Evolutionary conservation across 2,329 filamentous ascomycete species (phyloP).

Genomic region (Dryadomyces quercus-mongolicae): DNA sequence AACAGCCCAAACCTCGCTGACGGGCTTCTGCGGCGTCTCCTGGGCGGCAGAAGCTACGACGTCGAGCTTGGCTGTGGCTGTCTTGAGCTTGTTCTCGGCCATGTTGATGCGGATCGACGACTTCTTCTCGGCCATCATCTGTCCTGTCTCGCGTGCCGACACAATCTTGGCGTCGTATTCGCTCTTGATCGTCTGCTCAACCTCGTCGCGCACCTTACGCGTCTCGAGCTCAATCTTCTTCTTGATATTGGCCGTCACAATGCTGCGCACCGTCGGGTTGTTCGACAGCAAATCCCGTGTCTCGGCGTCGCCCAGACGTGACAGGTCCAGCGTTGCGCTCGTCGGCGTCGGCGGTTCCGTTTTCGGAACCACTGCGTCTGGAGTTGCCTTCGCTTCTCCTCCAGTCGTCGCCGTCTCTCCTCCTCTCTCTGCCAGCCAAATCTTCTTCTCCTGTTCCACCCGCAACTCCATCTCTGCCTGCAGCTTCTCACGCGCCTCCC

Average conservation of each 20-base stretch:
- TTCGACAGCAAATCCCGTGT: constrained; percentile 44
- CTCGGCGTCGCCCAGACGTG: constrained; percentile 39
- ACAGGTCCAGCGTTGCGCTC: constrained; percentile 25
- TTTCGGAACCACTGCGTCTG: constrained; percentile 5
- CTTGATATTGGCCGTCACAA: constrained; percentile 51
- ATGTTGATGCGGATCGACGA: constrained; percentile 65
- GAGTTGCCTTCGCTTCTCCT: not conserved
- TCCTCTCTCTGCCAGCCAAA: constrained; percentile 43
- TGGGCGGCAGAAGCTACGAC: constrained; percentile 70
- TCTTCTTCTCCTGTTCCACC: constrained; percentile 51
- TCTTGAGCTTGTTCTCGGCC: constrained; percentile 55
- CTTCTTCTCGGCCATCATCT: constrained; percentile 65
- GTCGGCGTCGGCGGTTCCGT: constrained; percentile 11
- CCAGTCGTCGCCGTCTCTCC: constrained; percentile 12
- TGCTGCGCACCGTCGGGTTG: constrained; percentile 45
- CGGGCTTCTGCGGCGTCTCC: constrained; percentile 75
- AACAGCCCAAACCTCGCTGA: constrained; percentile 76
- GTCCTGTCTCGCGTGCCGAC: constrained; percentile 48
- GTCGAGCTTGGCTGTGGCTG: constrained; percentile 57
- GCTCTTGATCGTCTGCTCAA: constrained; percentile 30
- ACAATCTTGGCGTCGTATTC: constrained; percentile 41
- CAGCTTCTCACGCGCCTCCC: constrained; percentile 39
- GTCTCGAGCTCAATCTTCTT: constrained; percentile 57
- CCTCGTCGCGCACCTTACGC: constrained; percentile 45
- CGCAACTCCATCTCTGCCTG: constrained; percentile 32